Percentiles rank a stretch among this genome's conserved stretches.
Conservation (phyloP, 139 green algal species). For the Pleodorina starrii region DNA sequence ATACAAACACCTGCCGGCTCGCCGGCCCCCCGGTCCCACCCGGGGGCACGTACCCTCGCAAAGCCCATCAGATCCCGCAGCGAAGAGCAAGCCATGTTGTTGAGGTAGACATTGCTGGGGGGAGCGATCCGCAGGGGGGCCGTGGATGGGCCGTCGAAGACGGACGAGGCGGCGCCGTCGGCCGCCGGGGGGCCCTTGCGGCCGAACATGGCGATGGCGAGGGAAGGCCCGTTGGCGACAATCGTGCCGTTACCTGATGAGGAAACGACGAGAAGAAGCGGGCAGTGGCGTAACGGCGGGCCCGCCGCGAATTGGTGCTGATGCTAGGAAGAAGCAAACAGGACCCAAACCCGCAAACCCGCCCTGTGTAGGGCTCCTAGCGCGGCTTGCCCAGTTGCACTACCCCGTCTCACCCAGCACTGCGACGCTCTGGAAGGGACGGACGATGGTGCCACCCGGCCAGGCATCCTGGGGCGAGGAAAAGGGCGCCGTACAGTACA, state of each 20-base stretch:
- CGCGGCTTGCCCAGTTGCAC: no score
- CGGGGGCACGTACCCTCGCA: no score
- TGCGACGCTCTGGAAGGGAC: not conserved
- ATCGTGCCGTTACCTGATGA: slow-evolving; percentile 46
- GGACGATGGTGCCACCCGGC: not conserved
- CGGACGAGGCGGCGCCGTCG: not conserved
- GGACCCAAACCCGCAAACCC: no score
- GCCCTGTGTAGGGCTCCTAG: no score
- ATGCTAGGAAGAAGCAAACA: no score
- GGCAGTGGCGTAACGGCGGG: no score
- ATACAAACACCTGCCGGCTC: not conserved
- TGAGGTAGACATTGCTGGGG: slow-evolving; percentile 57
- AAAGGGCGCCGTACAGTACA: no score
- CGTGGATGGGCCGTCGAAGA: not conserved
- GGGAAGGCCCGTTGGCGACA: not conserved
- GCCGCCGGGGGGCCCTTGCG: slow-evolving; percentile 33
- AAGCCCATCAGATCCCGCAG: slow-evolving; percentile 2
- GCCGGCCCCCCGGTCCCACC: no score
- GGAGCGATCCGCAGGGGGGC: slow-evolving; percentile 64
- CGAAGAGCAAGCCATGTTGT: slow-evolving; percentile 73
- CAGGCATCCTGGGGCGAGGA: not conserved
- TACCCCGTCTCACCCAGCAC: not conserved
- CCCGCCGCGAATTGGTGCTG: no score
- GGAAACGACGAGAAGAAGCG: no score
- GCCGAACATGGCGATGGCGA: slow-evolving; percentile 51